Conservation (phyloP, 495 filamentous ascomycete genomes). For the Hypoxylon trugodes region DNA sequence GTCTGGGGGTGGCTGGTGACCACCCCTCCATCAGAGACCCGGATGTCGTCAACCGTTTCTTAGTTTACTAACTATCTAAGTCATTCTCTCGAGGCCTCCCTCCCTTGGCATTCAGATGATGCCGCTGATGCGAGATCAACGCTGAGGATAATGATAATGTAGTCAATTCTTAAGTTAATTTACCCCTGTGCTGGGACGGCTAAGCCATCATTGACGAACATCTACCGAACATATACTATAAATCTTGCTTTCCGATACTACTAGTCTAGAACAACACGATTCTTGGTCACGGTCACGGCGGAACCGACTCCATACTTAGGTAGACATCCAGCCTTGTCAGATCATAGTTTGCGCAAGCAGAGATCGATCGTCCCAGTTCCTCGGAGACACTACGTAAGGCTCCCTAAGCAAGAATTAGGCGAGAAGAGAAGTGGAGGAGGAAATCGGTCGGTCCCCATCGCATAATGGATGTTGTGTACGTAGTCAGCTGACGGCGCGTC, state of each 20-base stretch:
- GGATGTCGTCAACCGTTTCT: conserved; percentile 5
- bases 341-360: background rate
- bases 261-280: no score
- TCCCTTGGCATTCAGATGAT: no score
- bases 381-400: conserved; percentile 10
- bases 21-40: background rate
- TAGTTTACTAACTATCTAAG: background rate
- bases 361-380: conserved; percentile 10
- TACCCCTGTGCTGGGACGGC: background rate
- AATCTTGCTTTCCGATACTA: no score
- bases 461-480: conserved; percentile 39
- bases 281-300: no score
- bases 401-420: no score
- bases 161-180: no score
- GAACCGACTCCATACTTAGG: no score
- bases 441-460: conserved; percentile 15
- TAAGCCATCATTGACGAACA: background rate
- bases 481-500: conserved; percentile 35
- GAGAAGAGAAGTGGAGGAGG: background rate
- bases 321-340: conserved; percentile 18
- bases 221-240: background rate
- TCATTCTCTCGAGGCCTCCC: background rate
- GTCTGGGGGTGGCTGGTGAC: conserved; percentile 28
- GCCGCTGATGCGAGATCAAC: no score
- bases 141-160: no score